phyloP scores from a whole-genome alignment of 805 yeast species.

The Lipomyces mesembrius region DNA sequence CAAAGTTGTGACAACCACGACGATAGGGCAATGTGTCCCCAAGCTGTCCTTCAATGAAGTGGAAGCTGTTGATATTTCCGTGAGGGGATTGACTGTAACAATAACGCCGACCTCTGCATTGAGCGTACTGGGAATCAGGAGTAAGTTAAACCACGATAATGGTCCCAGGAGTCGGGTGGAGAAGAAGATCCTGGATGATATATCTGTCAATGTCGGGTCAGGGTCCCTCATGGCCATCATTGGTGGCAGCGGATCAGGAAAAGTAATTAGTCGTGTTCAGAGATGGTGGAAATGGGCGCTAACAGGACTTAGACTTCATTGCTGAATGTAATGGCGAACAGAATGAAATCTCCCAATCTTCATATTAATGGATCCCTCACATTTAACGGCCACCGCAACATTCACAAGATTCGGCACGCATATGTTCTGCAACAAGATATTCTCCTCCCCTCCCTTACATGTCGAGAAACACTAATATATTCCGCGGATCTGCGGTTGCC shows the following conservation, averaged over 20 bases:
- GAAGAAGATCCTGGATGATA: constrained; percentile 52
- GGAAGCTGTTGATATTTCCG: constrained; percentile 35
- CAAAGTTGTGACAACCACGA: not conserved
- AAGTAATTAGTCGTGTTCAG: constrained; percentile 41
- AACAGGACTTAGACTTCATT: constrained; percentile 58
- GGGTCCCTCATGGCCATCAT: constrained; percentile 76
- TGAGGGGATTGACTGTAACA: constrained; percentile 35
- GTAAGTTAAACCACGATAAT: constrained; percentile 1
- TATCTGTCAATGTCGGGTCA: constrained; percentile 63
- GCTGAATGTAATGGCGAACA: constrained; percentile 55
- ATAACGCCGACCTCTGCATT: constrained; percentile 12
- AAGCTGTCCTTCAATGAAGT: constrained; percentile 36
- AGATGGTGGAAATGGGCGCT: not conserved
- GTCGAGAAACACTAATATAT: constrained; percentile 67
- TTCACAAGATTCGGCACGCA: constrained; percentile 52
- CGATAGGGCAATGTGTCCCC: constrained; percentile 20
- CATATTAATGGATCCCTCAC: constrained; percentile 40
- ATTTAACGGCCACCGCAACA: constrained; percentile 41
- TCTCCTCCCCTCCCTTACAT: constrained; percentile 70
- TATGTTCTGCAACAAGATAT: constrained; percentile 79
- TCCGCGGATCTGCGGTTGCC: constrained; percentile 76
- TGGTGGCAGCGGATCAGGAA: constrained; percentile 89
- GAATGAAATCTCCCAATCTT: constrained; percentile 41
- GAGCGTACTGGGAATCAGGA: constrained; percentile 14
- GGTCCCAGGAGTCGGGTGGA: not conserved